Conservation (phyloP, 2,329 filamentous ascomycete genomes). For the Pseudogymnoascus sp. region DNA sequence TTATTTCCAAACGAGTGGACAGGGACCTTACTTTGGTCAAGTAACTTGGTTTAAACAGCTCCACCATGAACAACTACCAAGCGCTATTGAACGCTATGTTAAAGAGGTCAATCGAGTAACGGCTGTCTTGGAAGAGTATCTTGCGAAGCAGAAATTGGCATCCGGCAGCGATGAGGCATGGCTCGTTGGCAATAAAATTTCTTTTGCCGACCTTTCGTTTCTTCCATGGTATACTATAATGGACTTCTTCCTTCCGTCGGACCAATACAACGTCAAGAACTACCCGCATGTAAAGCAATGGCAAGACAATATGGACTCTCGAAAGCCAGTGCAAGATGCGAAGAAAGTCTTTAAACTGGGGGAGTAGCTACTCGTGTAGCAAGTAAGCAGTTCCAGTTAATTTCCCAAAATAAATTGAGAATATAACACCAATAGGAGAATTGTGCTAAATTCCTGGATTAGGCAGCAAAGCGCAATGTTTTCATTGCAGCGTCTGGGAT, state of each 20-base stretch:
- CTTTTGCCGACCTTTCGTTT: slow-evolving; percentile 30
- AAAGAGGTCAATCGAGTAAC: slow-evolving; percentile 32
- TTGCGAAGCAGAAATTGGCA: slow-evolving; percentile 24
- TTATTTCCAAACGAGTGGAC: slow-evolving; percentile 30
- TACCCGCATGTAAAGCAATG: background rate
- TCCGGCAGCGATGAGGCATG: slow-evolving; percentile 23
- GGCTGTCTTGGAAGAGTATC: slow-evolving; percentile 34
- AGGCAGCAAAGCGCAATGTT: background rate
- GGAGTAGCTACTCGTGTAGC: background rate
- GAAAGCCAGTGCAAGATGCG: background rate
- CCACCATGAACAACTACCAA: slow-evolving; percentile 33
- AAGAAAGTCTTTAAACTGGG: background rate
- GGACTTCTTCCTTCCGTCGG: slow-evolving; percentile 8
- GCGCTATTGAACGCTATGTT: slow-evolving; percentile 37
- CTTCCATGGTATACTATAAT: slow-evolving; percentile 17
- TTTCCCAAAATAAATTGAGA: background rate
- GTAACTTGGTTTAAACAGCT: slow-evolving; percentile 24
- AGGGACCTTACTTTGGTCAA: slow-evolving; percentile 33
- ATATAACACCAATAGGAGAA: background rate
- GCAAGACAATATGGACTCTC: background rate
- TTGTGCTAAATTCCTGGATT: background rate
- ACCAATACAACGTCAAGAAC: background rate
- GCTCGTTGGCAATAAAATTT: slow-evolving; percentile 33
- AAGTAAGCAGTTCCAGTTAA: background rate
- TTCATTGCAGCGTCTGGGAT: background rate